Conservation (phyloP, 106 monocot genomes). For the Allium cepa region DNA sequence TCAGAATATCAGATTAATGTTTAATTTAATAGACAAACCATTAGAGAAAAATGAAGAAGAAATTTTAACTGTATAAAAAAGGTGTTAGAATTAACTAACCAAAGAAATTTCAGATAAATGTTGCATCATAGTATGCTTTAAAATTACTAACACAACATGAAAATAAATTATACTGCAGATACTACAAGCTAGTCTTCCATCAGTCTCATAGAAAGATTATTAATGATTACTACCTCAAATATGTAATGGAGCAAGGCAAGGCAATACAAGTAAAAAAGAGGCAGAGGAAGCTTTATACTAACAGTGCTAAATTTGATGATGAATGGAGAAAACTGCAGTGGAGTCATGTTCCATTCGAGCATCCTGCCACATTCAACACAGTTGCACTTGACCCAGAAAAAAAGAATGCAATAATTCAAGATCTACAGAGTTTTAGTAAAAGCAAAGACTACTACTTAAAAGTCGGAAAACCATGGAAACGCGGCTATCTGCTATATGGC, state of each 20-base stretch:
- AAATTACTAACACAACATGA: too few relatives aligned
- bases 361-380: conserved; percentile 40
- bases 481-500: conserved; percentile 45
- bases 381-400: conserved; percentile 31
- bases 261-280: conserved; percentile 8
- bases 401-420: conserved; percentile 30
- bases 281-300: conserved; percentile 31
- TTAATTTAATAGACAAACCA: too few relatives aligned
- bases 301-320: conserved; percentile 3
- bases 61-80: too few relatives aligned
- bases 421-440: conserved; percentile 17
- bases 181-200: conserved; percentile 30
- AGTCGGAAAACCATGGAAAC: conserved; percentile 38
- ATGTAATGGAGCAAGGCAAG: conserved; percentile 23
- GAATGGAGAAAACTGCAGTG: conserved; percentile 7
- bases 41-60: too few relatives aligned
- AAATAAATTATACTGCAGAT: conserved; percentile 3
- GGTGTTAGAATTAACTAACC: too few relatives aligned
- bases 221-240: conserved; percentile 14
- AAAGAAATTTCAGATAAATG: too few relatives aligned
- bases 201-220: conserved; percentile 13
- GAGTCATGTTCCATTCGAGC: conserved; percentile 33
- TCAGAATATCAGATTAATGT: too few relatives aligned
- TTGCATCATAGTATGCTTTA: too few relatives aligned
- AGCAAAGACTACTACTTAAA: conserved; percentile 27